Percentiles rank a stretch among this genome's conserved stretches.
These are phyloP conservation scores for Xylariales sp. DNA, from an alignment of 2,329 filamentous ascomycete genomes.

Conservation along the genomic window DNA sequence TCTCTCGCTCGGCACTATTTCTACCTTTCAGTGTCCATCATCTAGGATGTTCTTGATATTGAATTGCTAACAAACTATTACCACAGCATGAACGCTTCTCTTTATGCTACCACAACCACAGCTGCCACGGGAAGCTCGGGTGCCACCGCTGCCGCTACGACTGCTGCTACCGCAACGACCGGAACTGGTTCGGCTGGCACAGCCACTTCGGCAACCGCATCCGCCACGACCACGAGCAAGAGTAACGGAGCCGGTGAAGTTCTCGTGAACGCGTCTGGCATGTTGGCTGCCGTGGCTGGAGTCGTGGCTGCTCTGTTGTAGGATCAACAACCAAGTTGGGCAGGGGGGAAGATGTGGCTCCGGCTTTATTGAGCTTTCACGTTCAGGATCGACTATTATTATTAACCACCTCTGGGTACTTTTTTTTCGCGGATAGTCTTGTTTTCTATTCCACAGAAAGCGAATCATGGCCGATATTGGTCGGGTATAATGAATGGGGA, in stretches of 20 bases:
- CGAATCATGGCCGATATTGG: too few relatives aligned
- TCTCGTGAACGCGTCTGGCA: slow-evolving; percentile 9
- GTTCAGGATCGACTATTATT: too few relatives aligned
- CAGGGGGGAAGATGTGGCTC: too few relatives aligned
- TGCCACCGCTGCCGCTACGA: slow-evolving; percentile 1
- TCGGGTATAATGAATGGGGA: too few relatives aligned
- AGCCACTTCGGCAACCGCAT: not conserved
- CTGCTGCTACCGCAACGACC: slow-evolving; percentile 6
- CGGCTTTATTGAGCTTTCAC: too few relatives aligned
- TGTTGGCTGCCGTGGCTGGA: slow-evolving; percentile 21
- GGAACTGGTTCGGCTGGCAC: not conserved
- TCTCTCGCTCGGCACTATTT: not conserved
- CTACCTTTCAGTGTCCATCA: not conserved
- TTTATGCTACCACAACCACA: slow-evolving; percentile 18
- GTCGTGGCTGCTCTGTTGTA: slow-evolving; percentile 19
- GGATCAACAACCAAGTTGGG: not conserved
- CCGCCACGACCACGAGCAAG: slow-evolving; percentile 2
- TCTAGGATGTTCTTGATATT: too few relatives aligned
- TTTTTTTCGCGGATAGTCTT: too few relatives aligned
- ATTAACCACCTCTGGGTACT: too few relatives aligned
- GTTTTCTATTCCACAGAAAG: too few relatives aligned
- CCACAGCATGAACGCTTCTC: slow-evolving; percentile 20
- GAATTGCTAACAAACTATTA: too few relatives aligned
- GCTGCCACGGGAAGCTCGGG: slow-evolving; percentile 8
- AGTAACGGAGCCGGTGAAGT: slow-evolving; percentile 9